phyloP scores from a whole-genome alignment of 331 rosid genomes.

The Rosa hybrid region DNA sequence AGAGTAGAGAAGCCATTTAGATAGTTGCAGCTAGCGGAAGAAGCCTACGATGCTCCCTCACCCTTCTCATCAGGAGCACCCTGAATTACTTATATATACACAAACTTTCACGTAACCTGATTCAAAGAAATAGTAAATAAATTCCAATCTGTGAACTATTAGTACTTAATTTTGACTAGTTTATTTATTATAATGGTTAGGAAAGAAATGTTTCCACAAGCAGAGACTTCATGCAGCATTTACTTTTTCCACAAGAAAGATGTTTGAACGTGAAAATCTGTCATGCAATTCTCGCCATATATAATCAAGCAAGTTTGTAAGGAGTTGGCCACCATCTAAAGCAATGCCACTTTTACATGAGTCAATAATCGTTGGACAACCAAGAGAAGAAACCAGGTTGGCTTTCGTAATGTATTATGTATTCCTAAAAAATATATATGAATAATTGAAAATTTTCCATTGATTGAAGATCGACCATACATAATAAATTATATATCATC shows the following conservation, averaged over 20 bases:
- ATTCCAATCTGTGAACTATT: background rate
- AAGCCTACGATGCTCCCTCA: background rate
- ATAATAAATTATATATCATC: too few species aligned
- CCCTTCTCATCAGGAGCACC: background rate
- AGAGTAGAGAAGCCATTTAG: slow-evolving; percentile 8
- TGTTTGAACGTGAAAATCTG: background rate
- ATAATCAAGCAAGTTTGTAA: too few species aligned
- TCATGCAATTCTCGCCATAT: background rate
- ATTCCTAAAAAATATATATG: too few species aligned
- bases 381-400: background rate
- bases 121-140: background rate
- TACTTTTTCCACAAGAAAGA: slow-evolving; percentile 7
- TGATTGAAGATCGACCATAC: too few species aligned
- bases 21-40: background rate
- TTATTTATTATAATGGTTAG: background rate
- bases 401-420: background rate
- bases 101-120: background rate
- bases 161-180: background rate
- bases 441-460: too few species aligned
- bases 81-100: background rate
- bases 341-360: background rate
- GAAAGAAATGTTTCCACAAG: background rate
- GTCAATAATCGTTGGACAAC: slow-evolving; percentile 13
- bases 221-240: background rate
- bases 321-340: background rate